Evolutionary conservation across 176 grass and related monocot species (phyloP), one percentile per base, ranked within the genome.

Genomic region (Stipa capillata): DNA sequence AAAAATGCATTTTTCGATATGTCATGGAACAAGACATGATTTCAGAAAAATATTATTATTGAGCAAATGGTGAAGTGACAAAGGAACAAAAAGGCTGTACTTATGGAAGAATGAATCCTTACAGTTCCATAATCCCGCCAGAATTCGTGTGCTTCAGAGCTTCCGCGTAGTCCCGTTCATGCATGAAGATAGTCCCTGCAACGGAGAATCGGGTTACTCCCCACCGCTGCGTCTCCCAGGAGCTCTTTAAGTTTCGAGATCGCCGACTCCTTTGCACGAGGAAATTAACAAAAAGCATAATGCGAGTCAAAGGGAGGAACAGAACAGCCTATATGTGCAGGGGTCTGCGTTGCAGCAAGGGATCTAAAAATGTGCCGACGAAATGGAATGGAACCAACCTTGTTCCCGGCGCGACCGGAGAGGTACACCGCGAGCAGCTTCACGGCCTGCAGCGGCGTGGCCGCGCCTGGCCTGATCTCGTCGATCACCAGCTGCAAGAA

Each of bases 361-460:
- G n/a, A n/a, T 20, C n/a, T n/a, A 35, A 3, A 6, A 53, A 73
- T 32, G 70, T 21, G 51, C 13, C 0, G 16, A 10, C 1, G 16
- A 41, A 33, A 54, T 11, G n/a, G n/a, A n/a, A n/a, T n/a, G 39
- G 66, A 80, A 61, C 62, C 2, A 57, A 93, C 93, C 83, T 87
- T 90, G 52, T 83, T 70, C 16, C 32, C 76, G 4, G 85, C 77
- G 70, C 73, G 49, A 52, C 73, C 73, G 23, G 90, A 83, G 61
- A 91, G 85, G 84, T 93, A 91, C 37, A 87, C 37, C 0, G 90
- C 85, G 68, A 97, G 88, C 16, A 97, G 66, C 69, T 89, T 97
- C 43, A 97, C 73, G 82, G 90, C 90, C 77, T 97, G 94, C 33
- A 97, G 90, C 33, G 88, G 67, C 16, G 90, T 97, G 45, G 94